These are phyloP conservation scores for Cymbidium sinense DNA, from an alignment of 106 monocot species.

Conservation along the genomic window DNA sequence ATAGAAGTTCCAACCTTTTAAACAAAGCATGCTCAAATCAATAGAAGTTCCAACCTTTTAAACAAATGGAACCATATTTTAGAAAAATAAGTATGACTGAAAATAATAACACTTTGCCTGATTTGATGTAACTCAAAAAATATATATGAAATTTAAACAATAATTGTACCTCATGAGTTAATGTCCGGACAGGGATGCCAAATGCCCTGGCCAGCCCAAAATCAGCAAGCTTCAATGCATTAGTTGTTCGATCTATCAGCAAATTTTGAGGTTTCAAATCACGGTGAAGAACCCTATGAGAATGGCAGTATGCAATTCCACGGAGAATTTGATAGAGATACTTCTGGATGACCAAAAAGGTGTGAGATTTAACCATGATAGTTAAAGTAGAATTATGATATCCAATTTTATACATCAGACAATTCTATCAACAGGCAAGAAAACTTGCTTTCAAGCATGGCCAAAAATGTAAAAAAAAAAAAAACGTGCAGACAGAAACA, in stretches of 20 bases:
- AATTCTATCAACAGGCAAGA: neutral
- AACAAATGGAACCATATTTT: too few relatives aligned
- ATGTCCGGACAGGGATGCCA: constrained; percentile 89
- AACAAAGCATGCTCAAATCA: too few relatives aligned
- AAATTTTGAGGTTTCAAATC: constrained; percentile 97
- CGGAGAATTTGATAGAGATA: constrained; percentile 89
- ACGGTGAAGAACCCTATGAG: constrained; percentile 92
- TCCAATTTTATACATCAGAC: neutral
- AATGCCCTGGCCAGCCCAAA: constrained; percentile 95
- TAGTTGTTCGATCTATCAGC: constrained; percentile 75
- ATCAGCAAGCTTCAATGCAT: constrained; percentile 94
- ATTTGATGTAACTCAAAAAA: too few relatives aligned
- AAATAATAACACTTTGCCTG: too few relatives aligned
- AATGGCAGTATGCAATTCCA: constrained; percentile 91
- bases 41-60: too few relatives aligned
- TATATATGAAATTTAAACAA: neutral
- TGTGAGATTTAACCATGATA: neutral
- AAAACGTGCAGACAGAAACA: too few relatives aligned
- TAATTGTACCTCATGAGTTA: constrained; percentile 84
- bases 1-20: too few relatives aligned
- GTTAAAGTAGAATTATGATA: too few relatives aligned
- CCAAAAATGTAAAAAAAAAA: too few relatives aligned
- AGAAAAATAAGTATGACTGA: too few relatives aligned
- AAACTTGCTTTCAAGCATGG: too few relatives aligned
- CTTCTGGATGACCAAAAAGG: constrained; percentile 3